These are phyloP conservation scores for Fusarium continuum DNA, from an alignment of 2,329 filamentous ascomycete genomes.

Conservation along the genomic window DNA sequence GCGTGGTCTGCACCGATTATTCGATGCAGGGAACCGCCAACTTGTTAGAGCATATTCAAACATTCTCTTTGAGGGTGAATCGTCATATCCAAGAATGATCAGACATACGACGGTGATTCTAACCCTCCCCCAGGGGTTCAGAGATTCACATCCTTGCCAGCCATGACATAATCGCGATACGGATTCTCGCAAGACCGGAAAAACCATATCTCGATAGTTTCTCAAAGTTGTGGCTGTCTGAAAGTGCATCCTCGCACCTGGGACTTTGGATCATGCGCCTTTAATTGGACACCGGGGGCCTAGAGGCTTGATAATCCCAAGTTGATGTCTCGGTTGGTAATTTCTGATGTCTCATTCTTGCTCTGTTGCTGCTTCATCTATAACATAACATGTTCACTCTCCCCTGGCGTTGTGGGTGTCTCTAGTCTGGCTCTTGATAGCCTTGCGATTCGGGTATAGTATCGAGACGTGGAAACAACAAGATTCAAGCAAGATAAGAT, in stretches of 20 bases:
- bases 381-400: too few species aligned
- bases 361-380: too few species aligned
- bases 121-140: not conserved
- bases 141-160: not conserved
- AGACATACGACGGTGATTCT: not conserved
- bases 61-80: not conserved
- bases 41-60: not conserved
- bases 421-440: not conserved
- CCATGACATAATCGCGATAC: not conserved
- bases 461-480: not conserved
- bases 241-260: not conserved
- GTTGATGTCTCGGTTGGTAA: not conserved
- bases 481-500: not conserved
- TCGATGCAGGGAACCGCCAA: not conserved
- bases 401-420: not conserved
- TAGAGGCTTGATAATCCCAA: not conserved
- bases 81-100: not conserved
- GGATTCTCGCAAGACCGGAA: not conserved
- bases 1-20: not conserved
- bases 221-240: conserved; percentile 25
- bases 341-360: not conserved
- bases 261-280: not conserved
- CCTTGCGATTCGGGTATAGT: too few species aligned
- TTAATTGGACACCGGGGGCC: conserved; percentile 12
- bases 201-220: conserved; percentile 1